Percentiles rank a stretch among this genome's conserved stretches.
Conservation (phyloP, 129 eudicot genomes). For the Apium graveolens region DNA sequence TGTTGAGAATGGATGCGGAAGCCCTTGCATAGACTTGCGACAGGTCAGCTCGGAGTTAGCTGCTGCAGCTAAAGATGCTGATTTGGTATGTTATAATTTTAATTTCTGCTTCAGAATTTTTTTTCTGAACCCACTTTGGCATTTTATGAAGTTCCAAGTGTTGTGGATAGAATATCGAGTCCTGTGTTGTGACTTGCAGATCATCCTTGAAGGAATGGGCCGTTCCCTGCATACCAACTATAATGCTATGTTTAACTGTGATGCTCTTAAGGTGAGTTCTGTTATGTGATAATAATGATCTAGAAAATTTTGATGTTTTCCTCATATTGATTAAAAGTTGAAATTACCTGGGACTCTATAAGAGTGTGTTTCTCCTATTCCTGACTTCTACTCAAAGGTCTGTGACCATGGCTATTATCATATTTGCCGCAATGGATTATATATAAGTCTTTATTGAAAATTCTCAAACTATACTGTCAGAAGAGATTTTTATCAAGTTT, state of each 20-base stretch:
- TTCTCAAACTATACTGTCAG: not conserved
- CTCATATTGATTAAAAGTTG: not conserved
- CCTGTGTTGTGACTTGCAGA: conserved; percentile 29
- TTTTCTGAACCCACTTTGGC: not conserved
- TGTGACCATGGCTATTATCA: not conserved
- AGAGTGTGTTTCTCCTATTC: not conserved
- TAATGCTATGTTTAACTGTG: conserved; percentile 80
- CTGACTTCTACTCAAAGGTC: not conserved
- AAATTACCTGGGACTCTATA: not conserved
- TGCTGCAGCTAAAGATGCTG: conserved; percentile 93
- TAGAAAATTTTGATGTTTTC: not conserved
- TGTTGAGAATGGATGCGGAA: conserved; percentile 96
- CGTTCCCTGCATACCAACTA: conserved; percentile 83
- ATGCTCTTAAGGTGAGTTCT: conserved; percentile 65
- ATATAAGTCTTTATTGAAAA: too few relatives aligned
- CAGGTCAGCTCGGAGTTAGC: conserved; percentile 98
- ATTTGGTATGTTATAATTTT: conserved; percentile 45
- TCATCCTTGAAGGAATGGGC: conserved; percentile 99
- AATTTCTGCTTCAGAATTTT: not conserved
- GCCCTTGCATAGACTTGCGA: conserved; percentile 94
- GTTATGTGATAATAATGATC: not conserved
- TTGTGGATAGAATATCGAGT: not conserved
- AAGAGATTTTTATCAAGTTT: not conserved
- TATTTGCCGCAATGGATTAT: not conserved
- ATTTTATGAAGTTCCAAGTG: not conserved